Conservation (phyloP, 169 alveolate species). For the Plasmodium gaboni region DNA sequence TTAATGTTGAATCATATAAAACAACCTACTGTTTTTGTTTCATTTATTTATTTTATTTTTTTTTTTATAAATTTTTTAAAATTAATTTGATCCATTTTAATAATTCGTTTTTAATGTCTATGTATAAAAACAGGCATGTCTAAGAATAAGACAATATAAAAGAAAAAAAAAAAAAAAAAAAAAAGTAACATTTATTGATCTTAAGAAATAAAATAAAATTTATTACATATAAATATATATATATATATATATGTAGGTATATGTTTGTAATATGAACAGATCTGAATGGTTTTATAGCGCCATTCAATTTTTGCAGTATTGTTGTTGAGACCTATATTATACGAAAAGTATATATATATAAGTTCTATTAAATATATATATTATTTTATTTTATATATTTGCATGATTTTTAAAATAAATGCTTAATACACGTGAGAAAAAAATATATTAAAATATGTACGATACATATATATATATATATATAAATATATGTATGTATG, state of each 20-base stretch:
- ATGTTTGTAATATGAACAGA: constrained; percentile 16
- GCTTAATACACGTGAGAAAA: not conserved
- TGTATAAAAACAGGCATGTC: not conserved
- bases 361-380: too few species aligned
- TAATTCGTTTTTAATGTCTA: constrained; percentile 21
- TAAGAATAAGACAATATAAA: not conserved
- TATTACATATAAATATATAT: not conserved
- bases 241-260: not conserved
- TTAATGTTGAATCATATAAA: too few species aligned
- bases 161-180: too few species aligned
- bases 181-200: too few species aligned
- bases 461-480: not conserved
- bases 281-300: not conserved
- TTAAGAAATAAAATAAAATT: not conserved
- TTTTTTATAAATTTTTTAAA: constrained; percentile 39
- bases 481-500: not conserved
- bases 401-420: too few species aligned
- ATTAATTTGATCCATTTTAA: constrained; percentile 11
- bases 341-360: too few species aligned
- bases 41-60: constrained; percentile 10
- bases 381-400: too few species aligned
- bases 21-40: too few species aligned
- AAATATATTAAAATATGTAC: not conserved
- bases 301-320: too few species aligned
- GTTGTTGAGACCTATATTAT: too few species aligned